A percentile compares a stretch with the other conserved stretches of the same genome.
These are phyloP conservation scores for Pueraria montana DNA, from an alignment of 306 rosid species.

Conservation along the genomic window DNA sequence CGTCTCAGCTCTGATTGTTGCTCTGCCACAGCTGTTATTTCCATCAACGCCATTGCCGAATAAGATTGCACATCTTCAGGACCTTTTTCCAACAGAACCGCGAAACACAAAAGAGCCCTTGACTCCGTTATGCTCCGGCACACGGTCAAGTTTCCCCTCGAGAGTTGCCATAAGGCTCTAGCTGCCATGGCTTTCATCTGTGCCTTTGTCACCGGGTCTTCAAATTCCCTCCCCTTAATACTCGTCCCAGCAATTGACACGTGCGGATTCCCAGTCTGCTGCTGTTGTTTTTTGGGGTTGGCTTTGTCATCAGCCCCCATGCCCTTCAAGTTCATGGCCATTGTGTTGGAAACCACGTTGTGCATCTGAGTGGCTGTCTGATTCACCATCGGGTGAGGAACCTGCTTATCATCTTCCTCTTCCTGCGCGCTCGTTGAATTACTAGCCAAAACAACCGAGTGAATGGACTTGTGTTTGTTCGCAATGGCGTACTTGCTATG, in stretches of 20 bases:
- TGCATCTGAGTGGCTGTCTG: constrained; percentile 38
- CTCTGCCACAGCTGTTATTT: constrained; percentile 74
- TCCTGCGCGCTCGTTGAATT: constrained; percentile 7
- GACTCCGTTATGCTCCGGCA: constrained; percentile 78
- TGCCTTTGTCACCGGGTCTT: constrained; percentile 65
- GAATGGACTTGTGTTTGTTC: constrained; percentile 61
- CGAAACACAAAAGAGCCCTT: constrained; percentile 79
- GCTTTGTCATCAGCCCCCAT: neutral
- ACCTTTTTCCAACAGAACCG: constrained; percentile 74
- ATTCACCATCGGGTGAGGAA: constrained; percentile 45
- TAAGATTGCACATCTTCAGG: constrained; percentile 59
- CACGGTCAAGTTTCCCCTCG: constrained; percentile 62
- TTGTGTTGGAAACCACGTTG: constrained; percentile 37
- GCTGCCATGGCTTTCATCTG: constrained; percentile 88
- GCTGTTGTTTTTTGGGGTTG: neutral
- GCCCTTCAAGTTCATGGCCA: constrained; percentile 29
- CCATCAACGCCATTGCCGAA: constrained; percentile 75
- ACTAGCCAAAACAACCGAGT: constrained; percentile 64
- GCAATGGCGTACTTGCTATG: constrained; percentile 72
- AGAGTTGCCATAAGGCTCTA: constrained; percentile 71
- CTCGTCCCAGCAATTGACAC: constrained; percentile 54
- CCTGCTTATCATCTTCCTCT: constrained; percentile 19
- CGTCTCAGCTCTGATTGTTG: constrained; percentile 71
- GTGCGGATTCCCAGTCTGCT: neutral
- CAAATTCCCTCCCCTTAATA: constrained; percentile 79